Conservation (phyloP, 179 eudicot species). For the Beta lomatogona region DNA sequence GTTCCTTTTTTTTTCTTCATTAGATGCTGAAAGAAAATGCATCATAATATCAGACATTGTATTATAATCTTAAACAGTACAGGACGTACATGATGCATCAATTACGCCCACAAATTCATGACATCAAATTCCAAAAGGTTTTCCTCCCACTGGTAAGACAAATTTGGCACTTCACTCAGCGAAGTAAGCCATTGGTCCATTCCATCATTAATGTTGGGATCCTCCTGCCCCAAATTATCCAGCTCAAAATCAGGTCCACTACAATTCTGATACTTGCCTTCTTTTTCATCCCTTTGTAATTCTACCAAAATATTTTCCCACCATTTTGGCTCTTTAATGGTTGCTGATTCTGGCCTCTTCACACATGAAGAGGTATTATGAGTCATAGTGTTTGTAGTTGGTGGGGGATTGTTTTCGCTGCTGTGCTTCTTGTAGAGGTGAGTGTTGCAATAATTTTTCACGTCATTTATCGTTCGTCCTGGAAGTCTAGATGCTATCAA, state of each 20-base stretch:
- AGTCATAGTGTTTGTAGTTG: neutral
- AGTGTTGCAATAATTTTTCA: constrained; percentile 26
- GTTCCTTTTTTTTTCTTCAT: too few species aligned
- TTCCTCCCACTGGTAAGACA: too few species aligned
- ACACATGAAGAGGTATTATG: too few species aligned
- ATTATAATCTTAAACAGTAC: too few species aligned
- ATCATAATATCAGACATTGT: too few species aligned
- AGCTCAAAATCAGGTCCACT: neutral
- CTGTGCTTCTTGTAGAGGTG: constrained; percentile 17
- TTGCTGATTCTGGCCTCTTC: too few species aligned
- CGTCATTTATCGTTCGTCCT: constrained; percentile 24
- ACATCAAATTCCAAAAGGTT: too few species aligned
- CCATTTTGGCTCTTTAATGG: neutral
- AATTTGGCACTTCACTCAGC: too few species aligned
- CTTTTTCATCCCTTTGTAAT: neutral
- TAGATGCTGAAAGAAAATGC: too few species aligned
- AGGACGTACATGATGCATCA: too few species aligned
- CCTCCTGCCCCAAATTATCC: neutral
- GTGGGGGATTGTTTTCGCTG: neutral
- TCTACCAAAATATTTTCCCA: constrained; percentile 11
- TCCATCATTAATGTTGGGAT: neutral
- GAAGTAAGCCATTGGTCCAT: neutral
- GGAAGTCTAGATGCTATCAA: constrained; percentile 27
- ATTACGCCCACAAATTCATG: too few species aligned
- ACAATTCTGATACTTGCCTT: neutral